Evolutionary conservation across 495 filamentous ascomycete species (phyloP), one percentile per base, ranked within the genome.

Genomic region (Trichoderma asperelloides): DNA sequence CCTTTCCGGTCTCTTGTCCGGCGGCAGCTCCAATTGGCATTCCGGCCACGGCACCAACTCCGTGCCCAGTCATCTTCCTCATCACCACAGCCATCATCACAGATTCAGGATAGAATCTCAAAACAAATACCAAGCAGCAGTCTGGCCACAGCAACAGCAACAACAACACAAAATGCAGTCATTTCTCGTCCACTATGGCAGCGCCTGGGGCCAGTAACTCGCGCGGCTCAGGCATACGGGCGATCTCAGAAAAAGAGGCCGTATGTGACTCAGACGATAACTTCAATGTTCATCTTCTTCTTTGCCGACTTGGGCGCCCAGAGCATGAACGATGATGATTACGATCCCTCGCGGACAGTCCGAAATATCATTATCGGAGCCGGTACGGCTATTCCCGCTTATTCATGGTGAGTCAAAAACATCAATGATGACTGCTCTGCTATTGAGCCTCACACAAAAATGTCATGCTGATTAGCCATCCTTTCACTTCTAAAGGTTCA

Each of bases 271-370:
- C 93, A 97, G 78, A 72, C 96, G 68, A 78, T 79, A 68, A 92
- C 86, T 69, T 85, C 89, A 55, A 76, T 97, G 40, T 80, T 91
- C 16, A 89, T 96, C 63, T 96, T 93, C 74, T 79, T 90, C 18
- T 84, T 84, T 49, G 91, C 92, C 16, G 93, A 97, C 74, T 69
- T 96, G 69, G 87, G 87, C 68, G 91, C 92, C 66, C 93, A 97
- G 76, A 76, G 72, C 33, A 84, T 88, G 62, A 45, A 28, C 28
- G 79, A 81, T 65, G 82, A 79, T 8, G 80, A 81, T 13, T 94
- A 95, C 73, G 89, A 91, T 71, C 86, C 89, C 11, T 79, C 76
- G 67, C 81, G 91, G 67, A 95, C 91, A 13, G 74, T 83, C 64
- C 79, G 93, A 65, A 87, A 91, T 68, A 71, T 96, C 75, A 72